Percentiles rank a stretch among this genome's conserved stretches.
Conservation (phyloP, 257 asterid genomes). For the Eustoma russellianum region DNA sequence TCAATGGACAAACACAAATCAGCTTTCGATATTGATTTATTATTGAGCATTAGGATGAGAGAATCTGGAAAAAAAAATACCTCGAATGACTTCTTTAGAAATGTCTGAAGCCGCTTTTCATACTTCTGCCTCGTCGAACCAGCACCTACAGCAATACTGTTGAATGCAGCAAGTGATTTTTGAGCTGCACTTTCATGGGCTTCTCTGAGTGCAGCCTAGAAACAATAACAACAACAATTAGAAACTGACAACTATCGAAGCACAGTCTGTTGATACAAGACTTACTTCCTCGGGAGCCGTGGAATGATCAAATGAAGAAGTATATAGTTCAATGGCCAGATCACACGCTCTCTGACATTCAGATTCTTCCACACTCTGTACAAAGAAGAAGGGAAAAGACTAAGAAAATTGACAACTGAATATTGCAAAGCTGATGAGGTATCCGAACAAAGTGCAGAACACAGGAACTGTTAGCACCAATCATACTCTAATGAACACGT, state of each 20-base stretch:
- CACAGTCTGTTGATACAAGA: neutral
- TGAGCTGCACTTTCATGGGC: conserved; percentile 88
- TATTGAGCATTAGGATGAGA: neutral
- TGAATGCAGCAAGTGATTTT: conserved; percentile 64
- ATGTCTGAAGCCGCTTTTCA: conserved; percentile 75
- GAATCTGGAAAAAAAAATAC: conserved; percentile 23
- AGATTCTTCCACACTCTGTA: conserved; percentile 95
- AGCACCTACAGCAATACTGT: conserved; percentile 79
- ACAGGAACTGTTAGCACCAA: too few species aligned
- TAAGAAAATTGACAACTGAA: neutral
- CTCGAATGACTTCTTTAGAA: conserved; percentile 87
- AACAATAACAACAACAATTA: conserved; percentile 15
- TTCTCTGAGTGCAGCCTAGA: conserved; percentile 80
- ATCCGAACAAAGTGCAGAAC: neutral
- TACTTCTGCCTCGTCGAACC: conserved; percentile 74
- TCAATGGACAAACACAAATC: too few species aligned
- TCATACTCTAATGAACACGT: too few species aligned
- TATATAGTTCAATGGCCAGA: conserved; percentile 61
- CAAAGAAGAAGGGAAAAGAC: neutral
- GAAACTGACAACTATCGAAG: neutral
- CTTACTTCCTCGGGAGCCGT: conserved; percentile 42
- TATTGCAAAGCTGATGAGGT: neutral
- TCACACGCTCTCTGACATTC: conserved; percentile 96
- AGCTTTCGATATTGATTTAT: too few species aligned
- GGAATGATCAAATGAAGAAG: conserved; percentile 69